phyloP scores from a whole-genome alignment of 2,329 filamentous ascomycete genomes.

The Scedosporium boydii region DNA sequence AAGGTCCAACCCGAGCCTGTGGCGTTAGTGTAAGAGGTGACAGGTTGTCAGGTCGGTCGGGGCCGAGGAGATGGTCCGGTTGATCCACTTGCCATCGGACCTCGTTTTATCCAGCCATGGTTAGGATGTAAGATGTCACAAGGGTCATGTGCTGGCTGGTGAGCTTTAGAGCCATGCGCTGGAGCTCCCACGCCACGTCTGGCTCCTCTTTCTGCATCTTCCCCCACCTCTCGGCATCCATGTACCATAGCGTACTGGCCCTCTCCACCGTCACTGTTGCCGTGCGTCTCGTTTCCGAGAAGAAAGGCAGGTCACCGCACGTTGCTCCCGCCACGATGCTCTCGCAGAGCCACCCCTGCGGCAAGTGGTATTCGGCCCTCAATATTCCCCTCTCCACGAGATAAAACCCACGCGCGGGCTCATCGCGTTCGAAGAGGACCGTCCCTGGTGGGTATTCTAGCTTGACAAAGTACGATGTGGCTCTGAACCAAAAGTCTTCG shows the following conservation, averaged over 20 bases:
- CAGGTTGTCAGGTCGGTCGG: too few relatives aligned
- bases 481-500: slow-evolving; percentile 91
- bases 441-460: slow-evolving; percentile 60
- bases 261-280: slow-evolving; percentile 78
- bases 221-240: slow-evolving; percentile 64
- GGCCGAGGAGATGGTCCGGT: too few relatives aligned
- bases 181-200: slow-evolving; percentile 72
- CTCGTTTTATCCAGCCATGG: slow-evolving; percentile 32
- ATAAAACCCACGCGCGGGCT: slow-evolving; percentile 76
- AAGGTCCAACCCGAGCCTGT: background rate
- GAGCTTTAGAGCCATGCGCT: slow-evolving; percentile 83
- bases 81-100: too few relatives aligned
- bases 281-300: slow-evolving; percentile 79
- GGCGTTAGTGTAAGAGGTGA: too few relatives aligned
- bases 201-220: slow-evolving; percentile 62
- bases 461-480: slow-evolving; percentile 63
- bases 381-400: slow-evolving; percentile 83
- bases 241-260: slow-evolving; percentile 72
- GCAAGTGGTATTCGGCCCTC: slow-evolving; percentile 80
- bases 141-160: slow-evolving; percentile 84
- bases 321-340: slow-evolving; percentile 91
- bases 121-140: slow-evolving; percentile 48
- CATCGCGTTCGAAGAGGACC: slow-evolving; percentile 68
- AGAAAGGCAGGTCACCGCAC: slow-evolving; percentile 93
- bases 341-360: slow-evolving; percentile 82